Percentiles rank a stretch among this genome's conserved stretches.
These are phyloP conservation scores for Ramaria sp. DNA, from an alignment of 768 basidiomycete genomes.

Conservation along the genomic window DNA sequence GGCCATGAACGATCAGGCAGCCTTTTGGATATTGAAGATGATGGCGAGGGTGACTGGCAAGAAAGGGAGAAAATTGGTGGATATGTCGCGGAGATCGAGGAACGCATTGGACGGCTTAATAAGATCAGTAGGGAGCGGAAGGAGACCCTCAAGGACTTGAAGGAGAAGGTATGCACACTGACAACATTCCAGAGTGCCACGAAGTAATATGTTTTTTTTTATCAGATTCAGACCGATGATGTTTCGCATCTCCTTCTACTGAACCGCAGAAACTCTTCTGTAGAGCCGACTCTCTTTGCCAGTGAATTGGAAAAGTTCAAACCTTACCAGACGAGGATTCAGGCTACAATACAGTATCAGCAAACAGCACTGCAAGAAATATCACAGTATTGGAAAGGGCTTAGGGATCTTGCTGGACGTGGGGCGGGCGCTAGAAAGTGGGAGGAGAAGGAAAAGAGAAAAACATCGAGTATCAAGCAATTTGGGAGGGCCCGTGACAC, in stretches of 20 bases:
- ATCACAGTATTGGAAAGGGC: constrained; percentile 54
- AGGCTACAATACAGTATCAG: constrained; percentile 70
- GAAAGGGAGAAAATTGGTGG: constrained; percentile 58
- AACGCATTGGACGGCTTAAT: constrained; percentile 62
- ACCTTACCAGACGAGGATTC: constrained; percentile 77
- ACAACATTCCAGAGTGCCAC: neutral
- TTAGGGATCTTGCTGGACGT: constrained; percentile 67
- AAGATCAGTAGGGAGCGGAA: constrained; percentile 79
- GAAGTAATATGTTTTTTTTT: neutral
- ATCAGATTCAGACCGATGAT: constrained; percentile 87
- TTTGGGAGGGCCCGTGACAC: constrained; percentile 71
- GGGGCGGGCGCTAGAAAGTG: constrained; percentile 66
- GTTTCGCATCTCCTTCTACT: constrained; percentile 90
- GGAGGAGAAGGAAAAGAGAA: constrained; percentile 72
- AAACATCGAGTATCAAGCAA: constrained; percentile 61
- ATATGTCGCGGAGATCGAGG: constrained; percentile 66
- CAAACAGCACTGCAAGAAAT: constrained; percentile 66
- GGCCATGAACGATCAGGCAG: constrained; percentile 27
- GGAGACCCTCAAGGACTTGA: constrained; percentile 86
- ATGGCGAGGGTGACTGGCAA: constrained; percentile 44
- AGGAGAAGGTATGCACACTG: constrained; percentile 68
- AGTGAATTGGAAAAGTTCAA: constrained; percentile 93
- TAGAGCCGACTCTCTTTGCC: constrained; percentile 83
- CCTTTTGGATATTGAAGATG: constrained; percentile 66
- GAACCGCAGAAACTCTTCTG: constrained; percentile 73